Conservation (phyloP, 2,329 filamentous ascomycete genomes). For the Colletotrichum salicis region DNA sequence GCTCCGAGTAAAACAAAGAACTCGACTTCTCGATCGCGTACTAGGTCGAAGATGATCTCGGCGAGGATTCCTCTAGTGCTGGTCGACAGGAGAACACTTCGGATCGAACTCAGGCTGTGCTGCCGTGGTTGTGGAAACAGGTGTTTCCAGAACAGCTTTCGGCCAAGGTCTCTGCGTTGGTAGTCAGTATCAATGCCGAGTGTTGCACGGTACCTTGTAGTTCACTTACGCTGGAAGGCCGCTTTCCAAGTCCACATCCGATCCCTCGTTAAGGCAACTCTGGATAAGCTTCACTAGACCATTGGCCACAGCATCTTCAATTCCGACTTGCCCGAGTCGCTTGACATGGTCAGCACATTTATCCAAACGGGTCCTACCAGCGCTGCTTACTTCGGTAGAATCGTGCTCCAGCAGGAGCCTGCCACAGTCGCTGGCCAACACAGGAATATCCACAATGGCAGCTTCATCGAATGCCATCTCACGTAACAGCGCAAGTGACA, state of each 20-base stretch:
- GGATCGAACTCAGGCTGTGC: conserved; percentile 40
- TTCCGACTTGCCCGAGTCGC: conserved; percentile 43
- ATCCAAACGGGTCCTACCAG: neutral
- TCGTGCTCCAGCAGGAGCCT: conserved; percentile 50
- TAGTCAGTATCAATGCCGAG: neutral
- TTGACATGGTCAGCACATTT: conserved; percentile 36
- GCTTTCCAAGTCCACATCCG: conserved; percentile 1
- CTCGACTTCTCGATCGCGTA: conserved; percentile 61
- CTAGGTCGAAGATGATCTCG: conserved; percentile 67
- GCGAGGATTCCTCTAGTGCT: conserved; percentile 69
- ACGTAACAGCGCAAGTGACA: conserved; percentile 54
- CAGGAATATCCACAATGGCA: conserved; percentile 37
- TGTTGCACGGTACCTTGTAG: neutral
- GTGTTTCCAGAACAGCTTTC: conserved; percentile 69
- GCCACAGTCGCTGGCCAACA: conserved; percentile 43
- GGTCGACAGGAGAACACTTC: conserved; percentile 56
- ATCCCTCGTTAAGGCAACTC: conserved; percentile 40
- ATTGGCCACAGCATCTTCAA: conserved; percentile 45
- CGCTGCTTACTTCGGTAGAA: conserved; percentile 50
- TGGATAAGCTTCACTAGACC: conserved; percentile 49
- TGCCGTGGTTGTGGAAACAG: conserved; percentile 69
- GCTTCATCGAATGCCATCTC: conserved; percentile 41
- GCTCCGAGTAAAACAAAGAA: conserved; percentile 63
- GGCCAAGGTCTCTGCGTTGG: conserved; percentile 41
- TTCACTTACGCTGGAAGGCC: conserved; percentile 42